phyloP scores from a whole-genome alignment of 108 stramenopile genomes.

The Nannochloropsis gaditana region DNA sequence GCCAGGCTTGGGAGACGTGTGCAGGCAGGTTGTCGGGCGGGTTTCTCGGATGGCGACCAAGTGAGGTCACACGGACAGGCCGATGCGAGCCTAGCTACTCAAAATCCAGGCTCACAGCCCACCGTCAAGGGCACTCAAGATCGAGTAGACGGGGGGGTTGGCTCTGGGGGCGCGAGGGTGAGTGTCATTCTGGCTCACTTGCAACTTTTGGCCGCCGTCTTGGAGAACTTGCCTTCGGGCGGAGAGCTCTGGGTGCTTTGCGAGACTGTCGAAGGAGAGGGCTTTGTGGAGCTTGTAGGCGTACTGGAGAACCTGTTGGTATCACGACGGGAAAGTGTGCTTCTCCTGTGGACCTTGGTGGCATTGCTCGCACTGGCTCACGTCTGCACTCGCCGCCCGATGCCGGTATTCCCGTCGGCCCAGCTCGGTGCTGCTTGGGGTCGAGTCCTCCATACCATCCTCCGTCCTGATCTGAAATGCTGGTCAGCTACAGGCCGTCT shows the following conservation, averaged over 20 bases:
- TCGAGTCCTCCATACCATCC: neutral
- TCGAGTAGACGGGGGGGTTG: neutral
- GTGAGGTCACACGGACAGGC: no score
- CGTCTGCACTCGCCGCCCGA: neutral
- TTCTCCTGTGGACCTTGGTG: neutral
- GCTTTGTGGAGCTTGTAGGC: neutral
- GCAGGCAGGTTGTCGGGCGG: neutral
- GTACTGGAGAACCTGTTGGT: neutral
- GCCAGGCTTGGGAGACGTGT: neutral
- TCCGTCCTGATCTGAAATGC: conserved; percentile 10
- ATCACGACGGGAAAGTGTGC: neutral
- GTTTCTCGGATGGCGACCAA: neutral
- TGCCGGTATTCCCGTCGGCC: no score
- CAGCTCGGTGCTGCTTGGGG: neutral
- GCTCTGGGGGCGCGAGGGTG: neutral
- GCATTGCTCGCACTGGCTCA: neutral
- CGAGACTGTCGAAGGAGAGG: neutral
- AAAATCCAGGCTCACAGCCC: neutral
- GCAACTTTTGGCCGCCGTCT: neutral
- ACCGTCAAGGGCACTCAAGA: neutral
- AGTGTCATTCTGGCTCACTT: neutral
- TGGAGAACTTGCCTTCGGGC: neutral
- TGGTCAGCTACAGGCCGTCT: neutral
- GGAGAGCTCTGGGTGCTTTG: neutral
- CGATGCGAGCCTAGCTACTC: no score